Evolutionary conservation across 352 stramenopile species (phyloP).

Genomic region (Globisporangium nagaii): DNA sequence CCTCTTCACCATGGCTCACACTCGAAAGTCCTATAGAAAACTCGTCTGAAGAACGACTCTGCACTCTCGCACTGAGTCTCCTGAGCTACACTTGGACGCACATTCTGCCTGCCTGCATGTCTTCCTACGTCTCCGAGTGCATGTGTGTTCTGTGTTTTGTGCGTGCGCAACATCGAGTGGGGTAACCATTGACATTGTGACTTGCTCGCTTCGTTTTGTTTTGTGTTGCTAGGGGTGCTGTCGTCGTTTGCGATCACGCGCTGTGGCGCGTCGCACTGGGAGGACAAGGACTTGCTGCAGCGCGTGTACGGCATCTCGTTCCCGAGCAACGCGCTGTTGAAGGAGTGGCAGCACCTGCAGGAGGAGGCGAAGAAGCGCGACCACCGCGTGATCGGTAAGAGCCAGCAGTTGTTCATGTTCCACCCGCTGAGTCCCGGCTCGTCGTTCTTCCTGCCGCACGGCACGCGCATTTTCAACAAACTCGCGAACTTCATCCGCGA

Average conservation of each 20-base stretch:
- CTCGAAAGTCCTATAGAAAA: slow-evolving; percentile 46
- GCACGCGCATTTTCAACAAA: slow-evolving; percentile 97
- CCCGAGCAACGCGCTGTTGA: slow-evolving; percentile 84
- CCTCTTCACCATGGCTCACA: slow-evolving; percentile 13
- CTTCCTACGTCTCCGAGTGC: slow-evolving; percentile 1
- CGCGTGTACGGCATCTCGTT: slow-evolving; percentile 97
- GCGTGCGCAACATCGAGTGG: neutral
- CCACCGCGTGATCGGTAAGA: slow-evolving; percentile 91
- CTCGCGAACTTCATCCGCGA: slow-evolving; percentile 84
- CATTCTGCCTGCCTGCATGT: slow-evolving; percentile 21
- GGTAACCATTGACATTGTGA: neutral
- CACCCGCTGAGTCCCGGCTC: slow-evolving; percentile 93
- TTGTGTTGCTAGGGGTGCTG: slow-evolving; percentile 38
- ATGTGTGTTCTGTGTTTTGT: neutral
- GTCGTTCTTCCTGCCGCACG: slow-evolving; percentile 98
- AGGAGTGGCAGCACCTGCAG: slow-evolving; percentile 84
- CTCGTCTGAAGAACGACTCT: slow-evolving; percentile 65
- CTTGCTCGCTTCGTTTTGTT: neutral
- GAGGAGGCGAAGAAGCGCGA: slow-evolving; percentile 96
- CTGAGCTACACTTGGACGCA: slow-evolving; percentile 81
- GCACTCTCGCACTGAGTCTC: slow-evolving; percentile 66
- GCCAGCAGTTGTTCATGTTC: slow-evolving; percentile 97
- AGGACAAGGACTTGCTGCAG: slow-evolving; percentile 90
- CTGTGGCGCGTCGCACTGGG: slow-evolving; percentile 92
- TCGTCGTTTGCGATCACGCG: slow-evolving; percentile 96